Percentiles rank a stretch among this genome's conserved stretches.
These are phyloP conservation scores for Phytophthora melonis DNA, from an alignment of 352 stramenopile genomes.

Conservation along the genomic window DNA sequence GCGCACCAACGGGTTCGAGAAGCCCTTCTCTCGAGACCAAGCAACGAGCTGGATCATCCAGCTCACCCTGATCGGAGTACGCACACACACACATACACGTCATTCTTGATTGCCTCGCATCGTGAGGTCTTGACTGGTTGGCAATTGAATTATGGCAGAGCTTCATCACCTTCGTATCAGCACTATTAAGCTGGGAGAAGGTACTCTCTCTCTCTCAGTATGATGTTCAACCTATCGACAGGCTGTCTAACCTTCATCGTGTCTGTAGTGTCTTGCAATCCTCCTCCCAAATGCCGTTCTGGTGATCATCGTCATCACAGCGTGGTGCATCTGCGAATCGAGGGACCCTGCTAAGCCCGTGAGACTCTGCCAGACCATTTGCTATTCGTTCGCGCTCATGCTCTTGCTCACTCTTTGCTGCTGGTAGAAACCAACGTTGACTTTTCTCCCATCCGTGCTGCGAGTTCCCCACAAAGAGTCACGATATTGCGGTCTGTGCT, in stretches of 20 bases:
- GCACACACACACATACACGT: conserved; percentile 2
- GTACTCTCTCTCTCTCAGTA: conserved; percentile 25
- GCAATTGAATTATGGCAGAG: conserved; percentile 37
- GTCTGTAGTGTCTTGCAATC: conserved; percentile 66
- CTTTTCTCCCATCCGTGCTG: conserved; percentile 46
- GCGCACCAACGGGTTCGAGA: conserved; percentile 79
- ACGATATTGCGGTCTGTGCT: conserved; percentile 86
- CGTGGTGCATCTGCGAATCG: conserved; percentile 76
- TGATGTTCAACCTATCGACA: neutral
- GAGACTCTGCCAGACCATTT: conserved; percentile 9
- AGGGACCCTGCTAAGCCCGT: conserved; percentile 69
- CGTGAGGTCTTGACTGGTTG: neutral
- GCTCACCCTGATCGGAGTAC: conserved; percentile 72
- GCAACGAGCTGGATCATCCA: conserved; percentile 83
- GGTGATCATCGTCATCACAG: conserved; percentile 61
- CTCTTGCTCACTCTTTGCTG: neutral
- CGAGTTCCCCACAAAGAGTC: conserved; percentile 65
- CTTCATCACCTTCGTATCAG: conserved; percentile 74
- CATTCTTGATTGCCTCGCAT: neutral
- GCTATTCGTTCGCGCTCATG: neutral
- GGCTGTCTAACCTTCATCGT: neutral
- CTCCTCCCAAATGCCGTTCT: conserved; percentile 71
- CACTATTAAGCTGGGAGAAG: conserved; percentile 64
- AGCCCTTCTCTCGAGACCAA: conserved; percentile 83
- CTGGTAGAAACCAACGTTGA: conserved; percentile 43